Evolutionary conservation across 106 monocot species (phyloP), one percentile per base, ranked within the genome.

Genomic region (Platanthera guangdongensis): DNA sequence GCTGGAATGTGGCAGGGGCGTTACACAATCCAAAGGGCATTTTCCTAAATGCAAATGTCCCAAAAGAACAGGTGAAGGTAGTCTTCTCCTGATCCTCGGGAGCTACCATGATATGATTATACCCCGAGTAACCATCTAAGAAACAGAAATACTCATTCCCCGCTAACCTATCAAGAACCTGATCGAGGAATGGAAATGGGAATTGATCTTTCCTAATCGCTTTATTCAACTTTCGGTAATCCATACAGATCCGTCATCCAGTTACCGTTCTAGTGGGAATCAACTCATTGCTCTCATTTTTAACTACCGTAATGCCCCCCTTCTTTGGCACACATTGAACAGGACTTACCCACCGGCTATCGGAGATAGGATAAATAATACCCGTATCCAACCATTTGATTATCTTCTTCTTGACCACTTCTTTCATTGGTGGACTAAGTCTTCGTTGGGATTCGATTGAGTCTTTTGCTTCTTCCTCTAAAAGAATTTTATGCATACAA

Each of bases 311-410:
- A 28, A 70, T 67, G 4, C 47, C 78, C 1, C 19, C 22, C 19
- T 78, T 78, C 39, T 70, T 78, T 15, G 69, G 68, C 11, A 78
- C 78, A 14, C 16, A 47, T 7, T 70, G 69, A 4, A 70, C 28
- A 0, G 68, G 65, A 28, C 52, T 68, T 7, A 78, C 69, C 78
- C 68, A 78, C 32, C 0, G 0, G 16, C 18, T 50, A 52, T 70
- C 48, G 5, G 45, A 39, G 7, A 50, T 51, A 10, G 16, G 65
- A 25, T 78, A 78, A 51, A 78, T 78, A 1, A 71, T 70, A 1
- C 47, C 14, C 50, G 78, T 68, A 68, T 51, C 68, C 0, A 78
- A 28, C 19, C 12, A 28, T 49, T 78, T 78, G 1, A 78, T 2
- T 4, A 70, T 30, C 15, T 79, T 72, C 18, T 19, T 71, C 21